Base-by-base conservation (phyloP, 1,284 basidiomycete species). In the Tylopilus sp. region DNA sequence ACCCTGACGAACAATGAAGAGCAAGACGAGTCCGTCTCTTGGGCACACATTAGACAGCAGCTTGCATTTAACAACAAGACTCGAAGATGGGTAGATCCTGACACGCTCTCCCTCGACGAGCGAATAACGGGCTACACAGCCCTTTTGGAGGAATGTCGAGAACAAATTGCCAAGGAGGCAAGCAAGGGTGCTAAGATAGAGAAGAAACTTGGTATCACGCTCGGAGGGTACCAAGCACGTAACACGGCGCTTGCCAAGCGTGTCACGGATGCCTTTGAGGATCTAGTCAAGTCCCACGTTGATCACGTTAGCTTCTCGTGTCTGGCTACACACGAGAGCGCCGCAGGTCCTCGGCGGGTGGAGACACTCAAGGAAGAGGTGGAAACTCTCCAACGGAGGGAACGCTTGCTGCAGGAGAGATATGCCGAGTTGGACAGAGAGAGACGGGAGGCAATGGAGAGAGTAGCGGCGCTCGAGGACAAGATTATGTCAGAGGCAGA, bases 141-240 rank as follows among this genome's bases (percentile, higher is more conserved):
- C 7, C 70, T 86, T 41, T 74, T 98, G 46, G 75, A 81, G 11
- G 73, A 81, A 36, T 76, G 77, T 48, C 81, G 86, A 21, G 83
- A 84, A n/a, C 69, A 72, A 39, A 92, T 99, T 85, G 71, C 82
- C n/a, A 82, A 81, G 59, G 88, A 92, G 61, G 91, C 92, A 0
- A 78, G 75, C 41, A 89, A 87, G 61, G 87, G 90, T 0, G 71
- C 81, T 35, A 99, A 98, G 72, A 69, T 79, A 5, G 97, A 99
- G 74, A 97, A 96, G 80, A 95, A 93, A 69, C 81, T 99, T 16
- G 79, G 75, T 12, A 84, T 96, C 55, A 79, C 84, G 19, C 78
- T 99, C 7, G 95, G 94, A 35, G 97, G 97, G 3, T 99, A 99
- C 69, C 82, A 91, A 62, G 79, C 80, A 33, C 82, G 96, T 13